Conservation (phyloP, 192 early-diverging fungal species). For the Helicostylum pulchrum region DNA sequence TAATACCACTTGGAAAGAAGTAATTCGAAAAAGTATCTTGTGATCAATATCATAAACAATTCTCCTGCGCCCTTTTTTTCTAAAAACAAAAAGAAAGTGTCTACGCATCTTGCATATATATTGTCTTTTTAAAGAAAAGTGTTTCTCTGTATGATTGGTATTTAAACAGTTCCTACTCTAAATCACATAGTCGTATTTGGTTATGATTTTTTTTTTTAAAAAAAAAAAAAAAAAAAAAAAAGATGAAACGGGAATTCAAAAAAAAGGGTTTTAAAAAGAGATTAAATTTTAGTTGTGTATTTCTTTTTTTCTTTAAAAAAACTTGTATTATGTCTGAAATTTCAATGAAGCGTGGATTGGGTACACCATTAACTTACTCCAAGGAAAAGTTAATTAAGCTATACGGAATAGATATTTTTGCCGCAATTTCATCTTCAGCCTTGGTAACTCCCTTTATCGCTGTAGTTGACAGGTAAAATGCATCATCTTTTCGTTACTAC, state of each 20-base stretch:
- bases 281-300: not conserved
- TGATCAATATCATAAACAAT: no score
- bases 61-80: no score
- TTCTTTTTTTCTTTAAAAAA: not conserved
- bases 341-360: not conserved
- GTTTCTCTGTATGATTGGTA: no score
- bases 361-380: not conserved
- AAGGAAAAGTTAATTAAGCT: slow-evolving; percentile 1
- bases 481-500: not conserved
- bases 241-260: not conserved
- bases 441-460: slow-evolving; percentile 43
- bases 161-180: no score
- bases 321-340: not conserved
- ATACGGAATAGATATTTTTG: slow-evolving; percentile 35
- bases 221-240: slow-evolving; percentile 1
- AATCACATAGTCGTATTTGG: no score
- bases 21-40: no score
- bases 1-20: no score
- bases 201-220: not conserved
- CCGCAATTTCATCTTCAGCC: slow-evolving; percentile 35
- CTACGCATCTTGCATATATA: no score
- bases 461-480: slow-evolving; percentile 43
- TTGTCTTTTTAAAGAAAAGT: no score
- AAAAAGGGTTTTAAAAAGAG: not conserved
- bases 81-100: no score